Base-by-base conservation (phyloP, 805 yeast genomes). In the Myxozyma neotropica region DNA sequence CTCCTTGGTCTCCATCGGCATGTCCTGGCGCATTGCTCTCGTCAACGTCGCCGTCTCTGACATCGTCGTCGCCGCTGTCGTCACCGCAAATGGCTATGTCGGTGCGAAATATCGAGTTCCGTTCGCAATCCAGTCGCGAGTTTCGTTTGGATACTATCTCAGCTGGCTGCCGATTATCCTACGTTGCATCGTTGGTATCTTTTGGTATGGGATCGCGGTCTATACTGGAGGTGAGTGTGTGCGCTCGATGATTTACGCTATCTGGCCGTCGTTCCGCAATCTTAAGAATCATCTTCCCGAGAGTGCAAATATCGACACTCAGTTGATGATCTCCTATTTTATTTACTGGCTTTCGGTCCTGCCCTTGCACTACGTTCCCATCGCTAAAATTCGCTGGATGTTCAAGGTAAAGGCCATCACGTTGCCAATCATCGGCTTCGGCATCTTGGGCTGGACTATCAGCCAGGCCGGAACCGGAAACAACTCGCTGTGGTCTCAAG, bases 161-260 rank as follows among this genome's bases (percentile, higher is more conserved):
- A 57, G 90, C 96, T 96, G 96, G 96, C 44, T 59, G 7, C 38
- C 45, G 1, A 84, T 91, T 45, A 68, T 91, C 52, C 89, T 90
- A 73, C 82, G 97, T 74, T 94, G 89, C 39, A 91, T 88, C 8
- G 86, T 91, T 89, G 86, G 90, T 27, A 80, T 84, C 66, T 84
- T 91, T 51, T 91, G 96, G 96, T 89, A 86, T 69, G 84, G 94
- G 27, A 94, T 89, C 27, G 96, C 91, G 71, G 80, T 87, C 23
- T 86, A 89, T 80, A 80, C 91, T 57, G 94, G 94, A 54, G 94
- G 92, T 29, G 82, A 89, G 62, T 87, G 94, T 76, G 82, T 63
- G 77, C 89, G 81, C 24, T 67, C 67, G n/a, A 70, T 71, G 39
- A 62, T 66, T 5, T 52, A 91, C 96, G 97, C 89, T 85, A 50